These are phyloP conservation scores for Pisolithus sp. DNA, from an alignment of 768 basidiomycete genomes.

Conservation along the genomic window DNA sequence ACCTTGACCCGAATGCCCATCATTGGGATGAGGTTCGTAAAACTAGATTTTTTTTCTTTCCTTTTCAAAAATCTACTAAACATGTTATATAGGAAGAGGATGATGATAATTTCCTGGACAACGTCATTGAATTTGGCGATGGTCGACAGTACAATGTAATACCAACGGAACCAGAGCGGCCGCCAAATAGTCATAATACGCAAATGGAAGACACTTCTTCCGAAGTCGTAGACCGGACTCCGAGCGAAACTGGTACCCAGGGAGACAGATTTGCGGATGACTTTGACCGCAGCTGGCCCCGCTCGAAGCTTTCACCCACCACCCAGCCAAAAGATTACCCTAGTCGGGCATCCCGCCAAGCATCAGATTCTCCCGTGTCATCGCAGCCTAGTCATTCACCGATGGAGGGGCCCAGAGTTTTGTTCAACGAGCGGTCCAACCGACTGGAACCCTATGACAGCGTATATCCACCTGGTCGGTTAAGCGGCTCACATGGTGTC, in stretches of 20 bases:
- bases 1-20: slow-evolving; percentile 87
- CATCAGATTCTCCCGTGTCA: slow-evolving; percentile 31
- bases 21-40: slow-evolving; percentile 94
- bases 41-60: slow-evolving; percentile 4
- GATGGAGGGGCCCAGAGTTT: slow-evolving; percentile 56
- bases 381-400: slow-evolving; percentile 40
- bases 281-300: slow-evolving; percentile 96
- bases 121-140: slow-evolving; percentile 93
- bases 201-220: slow-evolving; percentile 7
- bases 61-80: slow-evolving; percentile 3
- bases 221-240: slow-evolving; percentile 16
- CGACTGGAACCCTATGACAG: slow-evolving; percentile 77
- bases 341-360: slow-evolving; percentile 23
- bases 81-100: slow-evolving; percentile 71
- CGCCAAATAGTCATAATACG: slow-evolving; percentile 11
- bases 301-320: slow-evolving; percentile 48
- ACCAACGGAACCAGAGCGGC: slow-evolving; percentile 31
- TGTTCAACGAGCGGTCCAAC: slow-evolving; percentile 97
- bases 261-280: slow-evolving; percentile 90
- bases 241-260: slow-evolving; percentile 55
- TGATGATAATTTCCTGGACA: slow-evolving; percentile 82
- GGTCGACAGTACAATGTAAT: slow-evolving; percentile 87
- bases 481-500: slow-evolving; percentile 22
- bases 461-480: slow-evolving; percentile 37
- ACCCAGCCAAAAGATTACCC: slow-evolving; percentile 36